A percentile compares a stretch with the other conserved stretches of the same genome.
Evolutionary conservation across 495 filamentous ascomycete species (phyloP).

Genomic region (Penicillium paxilli): DNA sequence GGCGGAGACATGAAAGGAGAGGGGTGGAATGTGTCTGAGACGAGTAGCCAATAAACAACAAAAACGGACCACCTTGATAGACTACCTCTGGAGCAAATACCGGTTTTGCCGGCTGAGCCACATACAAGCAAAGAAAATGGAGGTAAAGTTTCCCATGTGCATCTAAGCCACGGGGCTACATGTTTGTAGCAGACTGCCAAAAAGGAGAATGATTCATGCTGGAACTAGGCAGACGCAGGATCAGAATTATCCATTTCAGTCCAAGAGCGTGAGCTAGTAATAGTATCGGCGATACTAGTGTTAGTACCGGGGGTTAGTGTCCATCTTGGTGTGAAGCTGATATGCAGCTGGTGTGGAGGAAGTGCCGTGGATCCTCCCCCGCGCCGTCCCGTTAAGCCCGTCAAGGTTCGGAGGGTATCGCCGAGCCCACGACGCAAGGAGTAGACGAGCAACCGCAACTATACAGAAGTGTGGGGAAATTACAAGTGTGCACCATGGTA

Average conservation of each 20-base stretch:
- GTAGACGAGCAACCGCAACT: neutral
- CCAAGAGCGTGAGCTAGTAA: neutral
- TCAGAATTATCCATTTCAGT: neutral
- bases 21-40: constrained; percentile 31
- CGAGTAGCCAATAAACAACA: constrained; percentile 11
- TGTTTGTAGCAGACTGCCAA: neutral
- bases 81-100: neutral
- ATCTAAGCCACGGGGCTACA: constrained; percentile 20
- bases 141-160: constrained; percentile 17
- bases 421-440: constrained; percentile 42
- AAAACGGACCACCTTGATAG: constrained; percentile 11
- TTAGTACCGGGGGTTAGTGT: too few species aligned
- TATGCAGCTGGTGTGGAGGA: constrained; percentile 3
- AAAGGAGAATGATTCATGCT: neutral
- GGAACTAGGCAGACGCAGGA: constrained; percentile 1
- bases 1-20: constrained; percentile 17
- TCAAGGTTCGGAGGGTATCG: constrained; percentile 48
- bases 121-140: constrained; percentile 10
- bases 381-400: constrained; percentile 53
- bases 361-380: constrained; percentile 24
- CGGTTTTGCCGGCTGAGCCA: constrained; percentile 19
- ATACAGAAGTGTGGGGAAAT: neutral
- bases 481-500: too few species aligned
- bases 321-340: neutral
- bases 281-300: too few species aligned